These are phyloP conservation scores for Albugo laibachii DNA, from an alignment of 352 stramenopile genomes.

Conservation along the genomic window DNA sequence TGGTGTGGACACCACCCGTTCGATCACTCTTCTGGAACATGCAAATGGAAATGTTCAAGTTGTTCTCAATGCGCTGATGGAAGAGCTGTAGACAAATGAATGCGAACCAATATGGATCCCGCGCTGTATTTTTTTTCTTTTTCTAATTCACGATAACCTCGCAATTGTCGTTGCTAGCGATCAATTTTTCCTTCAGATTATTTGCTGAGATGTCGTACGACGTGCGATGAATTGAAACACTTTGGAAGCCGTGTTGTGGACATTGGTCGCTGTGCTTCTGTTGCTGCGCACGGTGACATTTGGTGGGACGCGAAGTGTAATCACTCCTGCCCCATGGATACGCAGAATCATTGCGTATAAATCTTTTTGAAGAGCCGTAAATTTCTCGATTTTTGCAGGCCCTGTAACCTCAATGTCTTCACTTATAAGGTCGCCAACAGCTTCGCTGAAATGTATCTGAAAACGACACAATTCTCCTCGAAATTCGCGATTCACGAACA, in stretches of 20 bases:
- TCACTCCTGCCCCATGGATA: background rate
- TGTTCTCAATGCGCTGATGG: slow-evolving; percentile 64
- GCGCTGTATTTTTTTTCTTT: background rate
- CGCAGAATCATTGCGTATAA: slow-evolving; percentile 14
- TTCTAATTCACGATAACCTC: background rate
- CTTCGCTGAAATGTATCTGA: slow-evolving; percentile 51
- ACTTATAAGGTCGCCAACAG: slow-evolving; percentile 32
- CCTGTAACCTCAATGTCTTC: slow-evolving; percentile 21
- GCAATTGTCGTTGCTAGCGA: slow-evolving; percentile 2
- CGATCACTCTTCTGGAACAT: slow-evolving; percentile 53
- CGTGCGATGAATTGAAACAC: background rate
- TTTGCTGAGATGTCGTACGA: background rate
- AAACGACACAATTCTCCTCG: slow-evolving; percentile 7
- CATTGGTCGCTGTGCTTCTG: background rate
- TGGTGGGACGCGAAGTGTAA: slow-evolving; percentile 1
- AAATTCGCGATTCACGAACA: background rate
- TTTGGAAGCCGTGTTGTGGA: slow-evolving; percentile 6
- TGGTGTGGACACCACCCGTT: slow-evolving; percentile 15
- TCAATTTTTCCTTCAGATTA: background rate
- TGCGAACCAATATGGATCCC: slow-evolving; percentile 1
- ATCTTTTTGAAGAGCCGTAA: slow-evolving; percentile 22
- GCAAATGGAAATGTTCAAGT: slow-evolving; percentile 67
- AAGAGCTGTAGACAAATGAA: slow-evolving; percentile 35
- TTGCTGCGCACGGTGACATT: background rate
- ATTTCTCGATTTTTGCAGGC: slow-evolving; percentile 12